These are phyloP conservation scores for Aspergillus ochraceoroseus DNA, from an alignment of 2,329 filamentous ascomycete genomes.

Conservation along the genomic window DNA sequence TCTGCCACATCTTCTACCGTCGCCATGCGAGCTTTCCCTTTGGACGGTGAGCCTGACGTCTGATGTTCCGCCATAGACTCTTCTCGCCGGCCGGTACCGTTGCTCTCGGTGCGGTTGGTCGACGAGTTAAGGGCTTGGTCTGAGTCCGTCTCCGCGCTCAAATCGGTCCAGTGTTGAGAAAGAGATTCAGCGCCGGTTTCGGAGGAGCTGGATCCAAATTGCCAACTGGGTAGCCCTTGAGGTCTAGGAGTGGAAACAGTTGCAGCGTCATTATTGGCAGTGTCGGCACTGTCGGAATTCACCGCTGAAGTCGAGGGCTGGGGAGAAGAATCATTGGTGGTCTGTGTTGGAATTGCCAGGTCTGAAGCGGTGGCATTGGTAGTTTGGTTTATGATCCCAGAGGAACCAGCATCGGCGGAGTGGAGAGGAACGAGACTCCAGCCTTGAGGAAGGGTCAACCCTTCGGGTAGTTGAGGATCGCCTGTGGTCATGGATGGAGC, in stretches of 20 bases:
- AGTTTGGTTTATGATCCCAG: conserved; percentile 2
- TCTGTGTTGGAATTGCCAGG: not conserved
- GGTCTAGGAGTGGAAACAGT: conserved; percentile 2
- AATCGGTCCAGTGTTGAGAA: conserved; percentile 32
- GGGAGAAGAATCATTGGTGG: not conserved
- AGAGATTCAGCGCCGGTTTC: conserved; percentile 23
- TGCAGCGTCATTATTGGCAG: conserved; percentile 3
- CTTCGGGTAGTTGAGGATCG: conserved; percentile 47
- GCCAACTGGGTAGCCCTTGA: conserved; percentile 21
- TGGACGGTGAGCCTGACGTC: conserved; percentile 24
- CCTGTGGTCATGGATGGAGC: conserved; percentile 38
- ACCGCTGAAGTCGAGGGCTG: conserved; percentile 1
- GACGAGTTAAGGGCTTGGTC: conserved; percentile 8
- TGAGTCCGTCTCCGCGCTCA: conserved; percentile 21
- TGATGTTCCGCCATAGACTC: conserved; percentile 1
- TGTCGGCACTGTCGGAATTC: conserved; percentile 1
- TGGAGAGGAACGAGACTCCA: conserved; percentile 38
- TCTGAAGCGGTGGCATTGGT: conserved; percentile 10
- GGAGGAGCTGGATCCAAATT: conserved; percentile 10
- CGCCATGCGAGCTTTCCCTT: conserved; percentile 33
- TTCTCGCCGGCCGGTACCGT: conserved; percentile 4
- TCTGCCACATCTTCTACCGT: conserved; percentile 37
- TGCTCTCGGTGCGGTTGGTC: not conserved
- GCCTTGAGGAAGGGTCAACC: conserved; percentile 50
- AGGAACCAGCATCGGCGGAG: conserved; percentile 15